phyloP scores from a whole-genome alignment of 805 yeast genomes.

The Tetrapisispora nanseiensis region DNA sequence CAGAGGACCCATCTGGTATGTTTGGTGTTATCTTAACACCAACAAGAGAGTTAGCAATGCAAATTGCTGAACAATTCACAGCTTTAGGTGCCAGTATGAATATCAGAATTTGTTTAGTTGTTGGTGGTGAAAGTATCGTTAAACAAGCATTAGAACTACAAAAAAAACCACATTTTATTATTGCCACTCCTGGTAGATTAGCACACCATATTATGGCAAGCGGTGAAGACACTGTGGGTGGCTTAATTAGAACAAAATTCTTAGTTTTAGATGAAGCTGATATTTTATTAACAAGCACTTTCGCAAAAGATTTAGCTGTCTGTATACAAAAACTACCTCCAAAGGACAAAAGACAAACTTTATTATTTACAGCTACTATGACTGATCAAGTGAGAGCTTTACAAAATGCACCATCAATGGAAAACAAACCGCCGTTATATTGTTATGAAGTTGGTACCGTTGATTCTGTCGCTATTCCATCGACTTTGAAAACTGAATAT shows the following conservation, averaged over 20 bases:
- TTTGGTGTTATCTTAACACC: constrained; percentile 88
- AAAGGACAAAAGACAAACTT: constrained; percentile 68
- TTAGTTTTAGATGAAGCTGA: constrained; percentile 95
- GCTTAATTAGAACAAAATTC: constrained; percentile 67
- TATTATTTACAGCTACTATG: constrained; percentile 90
- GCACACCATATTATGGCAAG: constrained; percentile 85
- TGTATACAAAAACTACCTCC: constrained; percentile 68
- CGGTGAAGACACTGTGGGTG: constrained; percentile 79
- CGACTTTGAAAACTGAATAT: constrained; percentile 54
- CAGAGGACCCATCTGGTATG: constrained; percentile 88
- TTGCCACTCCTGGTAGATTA: constrained; percentile 94
- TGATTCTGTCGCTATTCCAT: constrained; percentile 73
- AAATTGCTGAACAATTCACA: constrained; percentile 91
- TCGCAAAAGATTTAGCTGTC: constrained; percentile 64
- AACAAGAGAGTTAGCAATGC: constrained; percentile 87
- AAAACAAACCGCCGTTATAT: constrained; percentile 46
- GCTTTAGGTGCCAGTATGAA: constrained; percentile 89
- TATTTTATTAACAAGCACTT: constrained; percentile 72
- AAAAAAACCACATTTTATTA: constrained; percentile 81
- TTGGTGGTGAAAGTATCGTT: constrained; percentile 94
- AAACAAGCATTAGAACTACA: constrained; percentile 76
- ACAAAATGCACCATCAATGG: constrained; percentile 50
- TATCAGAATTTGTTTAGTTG: constrained; percentile 69
- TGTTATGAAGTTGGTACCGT: constrained; percentile 65
- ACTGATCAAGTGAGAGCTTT: constrained; percentile 83